A percentile compares a stretch with the other conserved stretches of the same genome.
These are phyloP conservation scores for Lachnellula suecica DNA, from an alignment of 2,329 filamentous ascomycete genomes.

Conservation along the genomic window DNA sequence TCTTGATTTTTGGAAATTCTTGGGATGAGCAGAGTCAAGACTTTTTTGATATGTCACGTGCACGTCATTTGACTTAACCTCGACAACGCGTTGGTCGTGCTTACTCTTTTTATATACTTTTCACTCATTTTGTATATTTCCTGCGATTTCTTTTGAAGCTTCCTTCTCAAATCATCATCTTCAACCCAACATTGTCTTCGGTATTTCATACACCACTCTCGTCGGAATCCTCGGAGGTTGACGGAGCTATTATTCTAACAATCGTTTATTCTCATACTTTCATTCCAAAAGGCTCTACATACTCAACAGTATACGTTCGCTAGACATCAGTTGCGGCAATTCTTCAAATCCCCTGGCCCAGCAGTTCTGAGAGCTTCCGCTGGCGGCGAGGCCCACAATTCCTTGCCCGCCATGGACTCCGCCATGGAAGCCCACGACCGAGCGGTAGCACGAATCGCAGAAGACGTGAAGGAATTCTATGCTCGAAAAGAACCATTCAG, in stretches of 20 bases:
- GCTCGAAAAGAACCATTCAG: constrained; percentile 9
- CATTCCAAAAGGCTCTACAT: too few species aligned
- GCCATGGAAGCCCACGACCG: constrained; percentile 24
- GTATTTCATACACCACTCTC: neutral
- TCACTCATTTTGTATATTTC: neutral
- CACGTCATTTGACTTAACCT: neutral
- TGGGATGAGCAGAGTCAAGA: neutral
- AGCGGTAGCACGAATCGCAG: constrained; percentile 21
- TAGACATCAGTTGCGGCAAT: too few species aligned
- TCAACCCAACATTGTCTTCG: neutral
- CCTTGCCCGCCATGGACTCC: neutral
- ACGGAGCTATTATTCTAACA: too few species aligned
- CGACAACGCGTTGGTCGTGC: too few species aligned
- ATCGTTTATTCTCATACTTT: too few species aligned
- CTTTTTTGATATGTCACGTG: neutral
- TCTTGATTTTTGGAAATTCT: neutral
- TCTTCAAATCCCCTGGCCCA: neutral
- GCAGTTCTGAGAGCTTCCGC: neutral
- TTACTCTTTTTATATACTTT: too few species aligned
- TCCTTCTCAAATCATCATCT: neutral
- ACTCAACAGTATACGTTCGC: too few species aligned
- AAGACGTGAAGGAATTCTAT: constrained; percentile 19
- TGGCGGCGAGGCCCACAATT: neutral
- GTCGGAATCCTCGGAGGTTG: neutral
- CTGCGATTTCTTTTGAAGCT: neutral